A percentile compares a stretch with the other conserved stretches of the same genome.
Evolutionary conservation across 1,284 basidiomycete genomes (phyloP).

Genomic region (Agroathelia rolfsii): DNA sequence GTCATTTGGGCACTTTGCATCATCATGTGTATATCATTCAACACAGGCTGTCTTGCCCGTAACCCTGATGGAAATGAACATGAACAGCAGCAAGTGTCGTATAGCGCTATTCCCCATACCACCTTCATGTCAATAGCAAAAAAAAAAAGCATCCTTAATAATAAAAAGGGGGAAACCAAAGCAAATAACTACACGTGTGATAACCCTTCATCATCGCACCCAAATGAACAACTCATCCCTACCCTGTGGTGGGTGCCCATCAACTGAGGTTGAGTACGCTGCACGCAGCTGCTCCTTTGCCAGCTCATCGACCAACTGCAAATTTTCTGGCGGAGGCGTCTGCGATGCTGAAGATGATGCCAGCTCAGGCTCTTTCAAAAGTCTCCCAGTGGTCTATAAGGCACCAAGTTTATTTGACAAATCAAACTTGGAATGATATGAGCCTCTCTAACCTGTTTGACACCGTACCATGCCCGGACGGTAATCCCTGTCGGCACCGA

Average conservation of each 20-base stretch:
- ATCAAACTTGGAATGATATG: background rate
- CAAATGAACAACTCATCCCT: conserved; percentile 24
- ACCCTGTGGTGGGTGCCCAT: conserved; percentile 22
- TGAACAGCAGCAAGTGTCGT: too few species aligned
- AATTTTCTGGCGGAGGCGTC: conserved; percentile 40
- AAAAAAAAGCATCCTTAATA: too few species aligned
- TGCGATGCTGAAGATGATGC: conserved; percentile 40
- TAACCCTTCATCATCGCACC: too few species aligned
- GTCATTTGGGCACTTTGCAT: too few species aligned
- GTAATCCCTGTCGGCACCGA: conserved; percentile 46
- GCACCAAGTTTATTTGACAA: conserved; percentile 1
- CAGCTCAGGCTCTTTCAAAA: conserved; percentile 30
- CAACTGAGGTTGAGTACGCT: conserved; percentile 33
- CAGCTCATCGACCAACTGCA: conserved; percentile 55
- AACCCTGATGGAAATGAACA: too few species aligned
- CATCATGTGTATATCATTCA: too few species aligned
- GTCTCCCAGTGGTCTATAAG: conserved; percentile 47
- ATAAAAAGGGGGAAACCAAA: too few species aligned
- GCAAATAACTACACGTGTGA: too few species aligned
- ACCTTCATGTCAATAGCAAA: too few species aligned
- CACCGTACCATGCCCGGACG: conserved; percentile 76
- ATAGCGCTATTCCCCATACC: too few species aligned
- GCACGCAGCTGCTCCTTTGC: conserved; percentile 61
- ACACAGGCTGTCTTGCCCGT: too few species aligned
- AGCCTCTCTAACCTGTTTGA: conserved; percentile 62